phyloP scores from a whole-genome alignment of 257 asterid genomes.

The Petunia axillaris region DNA sequence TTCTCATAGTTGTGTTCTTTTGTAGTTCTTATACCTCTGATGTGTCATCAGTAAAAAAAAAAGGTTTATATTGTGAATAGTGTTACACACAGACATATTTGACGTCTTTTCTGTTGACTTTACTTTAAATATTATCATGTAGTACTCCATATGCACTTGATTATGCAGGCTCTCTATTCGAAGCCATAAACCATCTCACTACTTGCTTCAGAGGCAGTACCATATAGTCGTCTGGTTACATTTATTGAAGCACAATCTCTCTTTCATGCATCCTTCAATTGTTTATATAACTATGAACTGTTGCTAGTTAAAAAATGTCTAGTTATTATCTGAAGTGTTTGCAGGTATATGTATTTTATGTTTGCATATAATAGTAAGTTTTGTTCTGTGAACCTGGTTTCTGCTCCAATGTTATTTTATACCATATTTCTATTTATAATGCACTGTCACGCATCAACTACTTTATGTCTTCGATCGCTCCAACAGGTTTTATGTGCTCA shows the following conservation, averaged over 20 bases:
- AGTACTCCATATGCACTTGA: background rate
- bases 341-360: background rate
- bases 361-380: background rate
- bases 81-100: background rate
- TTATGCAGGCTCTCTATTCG: background rate
- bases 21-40: no score
- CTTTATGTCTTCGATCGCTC: no score
- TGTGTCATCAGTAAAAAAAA: no score
- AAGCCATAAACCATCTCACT: no score
- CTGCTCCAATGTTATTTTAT: background rate
- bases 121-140: constrained; percentile 8
- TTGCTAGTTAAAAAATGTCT: no score
- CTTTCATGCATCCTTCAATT: background rate
- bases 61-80: no score
- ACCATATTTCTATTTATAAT: background rate
- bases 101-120: background rate
- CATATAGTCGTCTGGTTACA: no score
- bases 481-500: no score
- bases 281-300: no score
- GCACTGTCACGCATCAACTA: no score
- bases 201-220: no score
- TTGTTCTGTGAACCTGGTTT: background rate
- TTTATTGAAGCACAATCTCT: background rate
- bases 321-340: background rate
- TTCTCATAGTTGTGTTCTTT: no score